A percentile compares a stretch with the other conserved stretches of the same genome.
phyloP scores from a whole-genome alignment of 1,139 yeast genomes.

The Schwanniomyces etchellsii region DNA sequence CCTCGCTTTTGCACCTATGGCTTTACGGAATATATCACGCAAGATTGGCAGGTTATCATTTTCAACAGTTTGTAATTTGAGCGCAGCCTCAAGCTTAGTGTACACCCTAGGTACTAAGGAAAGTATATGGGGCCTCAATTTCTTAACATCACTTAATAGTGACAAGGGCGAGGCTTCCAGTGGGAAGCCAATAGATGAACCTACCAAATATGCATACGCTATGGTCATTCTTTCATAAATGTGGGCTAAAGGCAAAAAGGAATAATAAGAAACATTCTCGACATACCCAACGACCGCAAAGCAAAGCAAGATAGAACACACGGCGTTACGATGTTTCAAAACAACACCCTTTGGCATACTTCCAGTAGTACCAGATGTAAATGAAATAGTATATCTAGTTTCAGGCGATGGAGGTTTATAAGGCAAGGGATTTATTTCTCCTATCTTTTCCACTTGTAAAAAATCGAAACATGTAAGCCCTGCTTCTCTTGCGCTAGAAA shows the following conservation, averaged over 20 bases:
- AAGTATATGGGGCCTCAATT: slow-evolving; percentile 29
- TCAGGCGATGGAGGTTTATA: slow-evolving; percentile 49
- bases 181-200: slow-evolving; percentile 36
- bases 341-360: slow-evolving; percentile 67
- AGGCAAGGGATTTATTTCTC: slow-evolving; percentile 40
- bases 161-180: slow-evolving; percentile 27
- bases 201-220: slow-evolving; percentile 17
- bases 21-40: slow-evolving; percentile 19
- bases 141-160: slow-evolving; percentile 32
- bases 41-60: slow-evolving; percentile 33
- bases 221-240: slow-evolving; percentile 49
- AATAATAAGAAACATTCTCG: slow-evolving; percentile 10
- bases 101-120: slow-evolving; percentile 36
- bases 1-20: slow-evolving; percentile 25
- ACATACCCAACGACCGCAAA: slow-evolving; percentile 9
- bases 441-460: slow-evolving; percentile 50
- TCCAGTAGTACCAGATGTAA: slow-evolving; percentile 79
- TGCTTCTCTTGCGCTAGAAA: slow-evolving; percentile 16
- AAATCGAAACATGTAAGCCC: slow-evolving; percentile 37
- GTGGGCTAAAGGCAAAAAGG: slow-evolving; percentile 67
- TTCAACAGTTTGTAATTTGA: slow-evolving; percentile 39
- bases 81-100: slow-evolving; percentile 38
- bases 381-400: slow-evolving; percentile 59
- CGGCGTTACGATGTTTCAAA: slow-evolving; percentile 47
- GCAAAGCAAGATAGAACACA: slow-evolving; percentile 41